Conservation (phyloP, 352 stramenopile species). For the Pythium scleroteichum region DNA sequence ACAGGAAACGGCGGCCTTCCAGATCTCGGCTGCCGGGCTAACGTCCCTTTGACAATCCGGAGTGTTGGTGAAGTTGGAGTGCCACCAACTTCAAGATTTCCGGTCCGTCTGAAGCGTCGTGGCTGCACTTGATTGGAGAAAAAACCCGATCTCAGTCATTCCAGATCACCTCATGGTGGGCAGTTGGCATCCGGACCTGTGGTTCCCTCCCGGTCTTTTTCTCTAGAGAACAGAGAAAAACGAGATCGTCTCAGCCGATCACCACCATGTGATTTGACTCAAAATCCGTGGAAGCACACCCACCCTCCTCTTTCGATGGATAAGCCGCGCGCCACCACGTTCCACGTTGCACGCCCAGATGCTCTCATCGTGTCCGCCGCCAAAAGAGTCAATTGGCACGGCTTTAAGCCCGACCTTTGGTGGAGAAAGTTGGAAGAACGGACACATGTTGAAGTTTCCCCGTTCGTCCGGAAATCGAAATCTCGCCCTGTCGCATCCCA, state of each 20-base stretch:
- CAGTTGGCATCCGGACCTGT: slow-evolving; percentile 2
- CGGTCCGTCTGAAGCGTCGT: slow-evolving; percentile 6
- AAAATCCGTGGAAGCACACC: not conserved
- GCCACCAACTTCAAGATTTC: slow-evolving; percentile 13
- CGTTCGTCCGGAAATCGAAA: not conserved
- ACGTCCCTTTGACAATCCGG: slow-evolving; percentile 1
- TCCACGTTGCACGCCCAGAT: not conserved
- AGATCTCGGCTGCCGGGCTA: slow-evolving; percentile 62
- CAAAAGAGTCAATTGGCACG: no score
- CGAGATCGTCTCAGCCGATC: not conserved
- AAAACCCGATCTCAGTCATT: not conserved
- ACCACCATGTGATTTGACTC: not conserved
- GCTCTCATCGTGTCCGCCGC: no score
- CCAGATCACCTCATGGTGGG: slow-evolving; percentile 9
- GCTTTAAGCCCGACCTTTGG: not conserved
- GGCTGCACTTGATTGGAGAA: slow-evolving; percentile 7
- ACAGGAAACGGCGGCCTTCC: slow-evolving; percentile 40
- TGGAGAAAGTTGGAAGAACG: not conserved
- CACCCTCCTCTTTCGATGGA: slow-evolving; percentile 2
- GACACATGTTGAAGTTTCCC: not conserved
- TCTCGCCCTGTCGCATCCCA: not conserved
- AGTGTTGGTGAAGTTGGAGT: slow-evolving; percentile 13
- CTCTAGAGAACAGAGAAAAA: slow-evolving; percentile 10
- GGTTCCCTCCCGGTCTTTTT: slow-evolving; percentile 1
- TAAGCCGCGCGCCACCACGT: no score